A percentile compares a stretch with the other conserved stretches of the same genome.
Evolutionary conservation across 331 rosid species (phyloP).

Genomic region (Quercus lobata): DNA sequence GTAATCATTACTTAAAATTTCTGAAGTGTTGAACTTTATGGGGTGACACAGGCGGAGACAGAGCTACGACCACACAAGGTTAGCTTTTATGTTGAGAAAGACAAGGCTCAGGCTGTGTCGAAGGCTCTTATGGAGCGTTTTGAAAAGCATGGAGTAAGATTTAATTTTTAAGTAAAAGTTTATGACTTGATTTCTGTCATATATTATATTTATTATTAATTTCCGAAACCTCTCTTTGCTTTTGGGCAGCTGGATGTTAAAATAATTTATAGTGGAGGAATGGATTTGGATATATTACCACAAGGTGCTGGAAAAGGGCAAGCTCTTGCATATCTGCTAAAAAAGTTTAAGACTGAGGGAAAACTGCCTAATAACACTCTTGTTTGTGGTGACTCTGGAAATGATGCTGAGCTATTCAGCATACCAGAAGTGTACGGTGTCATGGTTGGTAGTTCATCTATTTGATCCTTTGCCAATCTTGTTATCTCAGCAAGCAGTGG

Average conservation of each 20-base stretch:
- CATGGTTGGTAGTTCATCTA: conserved; percentile 67
- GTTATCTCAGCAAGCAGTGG: neutral
- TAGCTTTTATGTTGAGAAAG: conserved; percentile 85
- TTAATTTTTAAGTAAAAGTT: conserved; percentile 3
- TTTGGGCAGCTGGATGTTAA: conserved; percentile 87
- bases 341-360: conserved; percentile 71
- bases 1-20: conserved; percentile 6
- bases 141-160: conserved; percentile 64
- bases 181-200: neutral
- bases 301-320: conserved; percentile 99
- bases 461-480: conserved; percentile 4
- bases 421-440: conserved; percentile 89
- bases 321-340: conserved; percentile 92
- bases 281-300: conserved; percentile 88
- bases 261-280: conserved; percentile 95
- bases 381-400: conserved; percentile 98
- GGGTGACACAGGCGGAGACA: conserved; percentile 71
- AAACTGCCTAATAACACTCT: conserved; percentile 73
- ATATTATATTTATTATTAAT: conserved; percentile 6
- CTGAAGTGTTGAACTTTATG: conserved; percentile 9
- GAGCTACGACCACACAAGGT: conserved; percentile 90
- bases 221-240: conserved; percentile 5
- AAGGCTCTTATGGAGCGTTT: conserved; percentile 64
- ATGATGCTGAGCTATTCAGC: conserved; percentile 95
- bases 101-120: conserved; percentile 63